Base-by-base conservation (phyloP, 2,329 filamentous ascomycete genomes). In the Cercospora zeina region DNA sequence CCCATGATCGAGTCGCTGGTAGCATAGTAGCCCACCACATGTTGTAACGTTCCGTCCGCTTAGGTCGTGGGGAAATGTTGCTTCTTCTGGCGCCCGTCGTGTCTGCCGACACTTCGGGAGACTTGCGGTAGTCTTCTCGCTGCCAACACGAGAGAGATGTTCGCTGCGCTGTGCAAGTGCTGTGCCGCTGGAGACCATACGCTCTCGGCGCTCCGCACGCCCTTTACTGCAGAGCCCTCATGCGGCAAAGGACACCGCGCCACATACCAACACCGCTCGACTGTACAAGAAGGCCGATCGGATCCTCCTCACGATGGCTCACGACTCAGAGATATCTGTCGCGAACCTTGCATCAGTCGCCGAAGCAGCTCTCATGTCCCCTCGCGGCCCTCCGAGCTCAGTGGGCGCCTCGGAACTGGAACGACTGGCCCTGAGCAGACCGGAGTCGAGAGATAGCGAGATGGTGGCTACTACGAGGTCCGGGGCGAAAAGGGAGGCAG, bases 91-190 rank as follows among this genome's bases (percentile, higher is more conserved):
- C n/a, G 33, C 36, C 37, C 37, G 54, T 45, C 27, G 36, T 36
- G 33, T 39, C 54, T 65, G 65, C 64, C 66, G 66, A 37, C 45
- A 64, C 66, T 68, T 61, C 66, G 66, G 64, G 47, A 60, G 19
- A 24, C 24, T 39, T 47, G 30, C 55, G 37, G 56, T 50, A 33
- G 27, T 11, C 31, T 58, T 54, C 33, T 27, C 36, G 51, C 19
- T 33, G 16, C 21, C 49, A 53, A 45, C 47, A 54, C 58, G 16
- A 34, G 19, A 34, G 14, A 55, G 30, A 53, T 53, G 49, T 31
- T 14, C 31, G 58, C 34, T 54, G 58, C 30, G 58, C 53, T 51
- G 47, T 53, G n/a, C n/a, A n/a, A n/a, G n/a, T n/a, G 50, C 63
- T 59, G 61, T 63, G 63, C 61, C 61, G 36, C 42, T 31, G 19